These are phyloP conservation scores for Eucalyptus tenuipes DNA, from an alignment of 345 rosid genomes.

Conservation along the genomic window DNA sequence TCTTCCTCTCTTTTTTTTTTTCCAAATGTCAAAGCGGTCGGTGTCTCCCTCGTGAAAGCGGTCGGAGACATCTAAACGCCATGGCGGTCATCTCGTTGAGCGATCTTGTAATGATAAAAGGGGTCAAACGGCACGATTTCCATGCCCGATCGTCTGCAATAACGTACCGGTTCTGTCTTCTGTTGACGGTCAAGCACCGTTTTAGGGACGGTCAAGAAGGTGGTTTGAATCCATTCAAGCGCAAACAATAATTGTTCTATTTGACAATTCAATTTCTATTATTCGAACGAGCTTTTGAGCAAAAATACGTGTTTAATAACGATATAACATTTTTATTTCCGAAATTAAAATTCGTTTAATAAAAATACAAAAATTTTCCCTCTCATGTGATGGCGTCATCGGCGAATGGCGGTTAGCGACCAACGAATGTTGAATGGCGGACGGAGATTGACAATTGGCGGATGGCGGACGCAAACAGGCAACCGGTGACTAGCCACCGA, in stretches of 20 bases:
- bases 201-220: not conserved
- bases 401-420: fast-evolving
- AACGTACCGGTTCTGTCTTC: not conserved
- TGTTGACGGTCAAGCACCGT: not conserved
- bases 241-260: no score
- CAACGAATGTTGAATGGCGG: fast-evolving
- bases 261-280: no score
- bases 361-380: no score
- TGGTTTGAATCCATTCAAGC: not conserved
- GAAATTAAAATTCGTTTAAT: no score
- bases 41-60: not conserved
- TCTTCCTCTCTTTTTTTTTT: not conserved
- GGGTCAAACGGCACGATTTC: not conserved
- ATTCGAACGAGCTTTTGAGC: fast-evolving
- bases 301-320: fast-evolving
- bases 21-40: not conserved
- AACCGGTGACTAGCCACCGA: no score
- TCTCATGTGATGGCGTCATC: no score
- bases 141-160: not conserved
- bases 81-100: not conserved
- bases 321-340: fast-evolving
- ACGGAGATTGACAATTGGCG: fast-evolving
- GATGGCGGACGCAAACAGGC: fast-evolving
- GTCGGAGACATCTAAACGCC: not conserved
- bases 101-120: not conserved